phyloP scores from a whole-genome alignment of 1,139 yeast genomes.

The Geotrichum restrictum region DNA sequence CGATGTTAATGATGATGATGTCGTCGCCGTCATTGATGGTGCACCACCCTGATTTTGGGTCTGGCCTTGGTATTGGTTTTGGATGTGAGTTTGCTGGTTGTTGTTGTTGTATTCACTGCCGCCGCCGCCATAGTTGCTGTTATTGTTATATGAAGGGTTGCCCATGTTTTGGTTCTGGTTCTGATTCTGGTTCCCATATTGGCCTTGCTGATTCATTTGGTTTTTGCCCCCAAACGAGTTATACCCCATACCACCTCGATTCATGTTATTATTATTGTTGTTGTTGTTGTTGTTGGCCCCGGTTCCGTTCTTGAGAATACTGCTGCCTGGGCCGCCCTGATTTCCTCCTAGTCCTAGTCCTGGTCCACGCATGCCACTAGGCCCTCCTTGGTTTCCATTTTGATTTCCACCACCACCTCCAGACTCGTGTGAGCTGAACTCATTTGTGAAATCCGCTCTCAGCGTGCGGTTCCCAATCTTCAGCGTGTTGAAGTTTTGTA shows the following conservation, averaged over 20 bases:
- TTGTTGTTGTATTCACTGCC: constrained; percentile 8
- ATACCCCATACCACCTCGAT: background rate
- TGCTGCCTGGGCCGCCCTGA: constrained; percentile 5
- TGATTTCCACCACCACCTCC: background rate
- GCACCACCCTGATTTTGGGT: background rate
- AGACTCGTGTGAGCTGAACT: constrained; percentile 26
- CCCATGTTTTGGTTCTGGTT: constrained; percentile 22
- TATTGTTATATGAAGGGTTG: background rate
- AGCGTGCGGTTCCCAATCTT: constrained; percentile 60
- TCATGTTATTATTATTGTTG: too few relatives aligned
- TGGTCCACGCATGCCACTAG: constrained; percentile 1
- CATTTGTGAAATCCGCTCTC: constrained; percentile 65
- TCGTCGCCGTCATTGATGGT: constrained; percentile 13
- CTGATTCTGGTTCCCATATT: background rate
- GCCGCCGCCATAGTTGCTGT: background rate
- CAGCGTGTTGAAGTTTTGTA: constrained; percentile 61
- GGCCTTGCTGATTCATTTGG: background rate
- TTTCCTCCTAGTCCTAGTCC: constrained; percentile 8
- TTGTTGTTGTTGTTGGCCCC: too few relatives aligned
- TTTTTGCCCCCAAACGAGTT: background rate
- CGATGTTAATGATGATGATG: constrained; percentile 1
- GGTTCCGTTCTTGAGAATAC: background rate
- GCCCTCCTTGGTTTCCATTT: constrained; percentile 4
- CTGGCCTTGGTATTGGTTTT: constrained; percentile 20
- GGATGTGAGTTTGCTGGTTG: constrained; percentile 4